A percentile compares a stretch with the other conserved stretches of the same genome.
Conservation (phyloP, 2,329 filamentous ascomycete genomes). For the Fusarium veterinarium region DNA sequence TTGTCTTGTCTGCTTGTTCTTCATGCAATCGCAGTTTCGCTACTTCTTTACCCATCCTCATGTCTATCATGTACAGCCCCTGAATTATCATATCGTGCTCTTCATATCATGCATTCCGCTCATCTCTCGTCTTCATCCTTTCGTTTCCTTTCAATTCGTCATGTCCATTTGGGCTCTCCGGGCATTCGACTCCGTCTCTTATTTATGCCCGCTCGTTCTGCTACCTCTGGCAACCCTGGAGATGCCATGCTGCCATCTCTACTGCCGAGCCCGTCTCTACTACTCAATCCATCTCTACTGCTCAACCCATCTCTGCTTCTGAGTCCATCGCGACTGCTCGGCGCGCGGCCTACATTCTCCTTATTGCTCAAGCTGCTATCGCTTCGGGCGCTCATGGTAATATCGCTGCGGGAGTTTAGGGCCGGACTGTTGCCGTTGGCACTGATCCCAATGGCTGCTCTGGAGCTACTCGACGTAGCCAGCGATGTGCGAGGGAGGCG, state of each 20-base stretch:
- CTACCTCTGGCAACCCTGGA: constrained; percentile 25
- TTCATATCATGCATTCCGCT: constrained; percentile 25
- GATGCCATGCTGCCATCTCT: constrained; percentile 18
- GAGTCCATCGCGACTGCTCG: constrained; percentile 41
- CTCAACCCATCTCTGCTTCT: constrained; percentile 34
- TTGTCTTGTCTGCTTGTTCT: constrained; percentile 5
- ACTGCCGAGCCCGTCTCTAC: constrained; percentile 26
- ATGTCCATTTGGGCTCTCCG: constrained; percentile 44
- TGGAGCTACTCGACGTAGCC: constrained; percentile 42
- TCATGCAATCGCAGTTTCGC: constrained; percentile 4
- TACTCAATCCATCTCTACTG: constrained; percentile 36
- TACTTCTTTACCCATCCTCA: constrained; percentile 3
- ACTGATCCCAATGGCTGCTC: constrained; percentile 20
- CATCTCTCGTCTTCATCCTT: constrained; percentile 2
- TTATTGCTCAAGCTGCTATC: constrained; percentile 56
- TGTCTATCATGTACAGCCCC: constrained; percentile 28
- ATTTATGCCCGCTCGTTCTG: constrained; percentile 26
- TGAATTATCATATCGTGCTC: constrained; percentile 15
- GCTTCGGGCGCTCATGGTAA: constrained; percentile 51
- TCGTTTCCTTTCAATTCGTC: constrained; percentile 13
- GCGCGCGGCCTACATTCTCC: constrained; percentile 49
- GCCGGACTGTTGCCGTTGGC: constrained; percentile 34
- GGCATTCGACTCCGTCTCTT: constrained; percentile 46
- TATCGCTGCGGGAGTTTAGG: constrained; percentile 35
- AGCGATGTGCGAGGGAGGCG: constrained; percentile 55